phyloP scores from a whole-genome alignment of 164 flowering plant genomes.

The Aristolochia contorta region DNA sequence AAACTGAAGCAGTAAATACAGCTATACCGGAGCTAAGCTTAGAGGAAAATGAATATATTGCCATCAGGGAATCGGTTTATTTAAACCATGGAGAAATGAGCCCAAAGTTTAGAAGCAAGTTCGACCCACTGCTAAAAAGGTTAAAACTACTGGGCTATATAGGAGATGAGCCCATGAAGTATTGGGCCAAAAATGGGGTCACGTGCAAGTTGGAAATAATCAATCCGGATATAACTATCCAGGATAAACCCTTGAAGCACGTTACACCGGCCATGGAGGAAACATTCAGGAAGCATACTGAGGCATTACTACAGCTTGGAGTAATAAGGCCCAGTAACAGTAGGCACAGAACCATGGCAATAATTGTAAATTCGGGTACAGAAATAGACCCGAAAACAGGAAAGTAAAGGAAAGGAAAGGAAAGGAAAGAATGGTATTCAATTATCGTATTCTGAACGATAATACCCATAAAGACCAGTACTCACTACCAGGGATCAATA shows the following conservation, averaged over 20 bases:
- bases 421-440: conserved; percentile 9
- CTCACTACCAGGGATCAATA: too few species aligned
- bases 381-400: conserved; percentile 1
- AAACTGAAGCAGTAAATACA: too few species aligned
- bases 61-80: not conserved
- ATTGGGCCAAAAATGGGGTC: not conserved
- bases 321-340: conserved; percentile 3
- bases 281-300: not conserved
- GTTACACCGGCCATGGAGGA: too few species aligned
- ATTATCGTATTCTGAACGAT: conserved; percentile 6
- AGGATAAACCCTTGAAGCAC: conserved; percentile 6
- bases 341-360: conserved; percentile 4
- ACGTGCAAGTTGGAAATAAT: conserved; percentile 1
- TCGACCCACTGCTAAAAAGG: too few species aligned
- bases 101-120: too few species aligned
- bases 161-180: too few species aligned
- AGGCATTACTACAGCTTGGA: not conserved
- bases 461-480: too few species aligned
- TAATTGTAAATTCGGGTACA: conserved; percentile 7
- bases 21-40: too few species aligned
- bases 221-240: conserved; percentile 4
- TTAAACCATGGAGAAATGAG: too few species aligned
- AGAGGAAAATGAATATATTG: not conserved
- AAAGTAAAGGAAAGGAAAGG: conserved; percentile 3
- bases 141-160: too few species aligned